Evolutionary conservation across 2,329 filamentous ascomycete genomes (phyloP), one percentile per base, ranked within the genome.

Genomic region (Penicillium sp.): DNA sequence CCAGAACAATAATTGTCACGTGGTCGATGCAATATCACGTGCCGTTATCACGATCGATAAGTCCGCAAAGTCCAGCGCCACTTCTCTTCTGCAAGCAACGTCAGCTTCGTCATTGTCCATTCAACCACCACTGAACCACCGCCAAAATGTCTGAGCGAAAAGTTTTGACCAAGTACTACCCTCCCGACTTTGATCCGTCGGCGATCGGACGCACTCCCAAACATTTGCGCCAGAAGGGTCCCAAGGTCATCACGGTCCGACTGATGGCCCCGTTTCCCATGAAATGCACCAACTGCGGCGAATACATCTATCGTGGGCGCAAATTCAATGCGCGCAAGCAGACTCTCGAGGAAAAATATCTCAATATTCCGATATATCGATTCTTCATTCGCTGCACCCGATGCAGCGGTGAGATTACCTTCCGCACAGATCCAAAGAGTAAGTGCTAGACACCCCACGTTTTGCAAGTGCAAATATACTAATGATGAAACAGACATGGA

Each of bases 311-410:
- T 83, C 92, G 92, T 70, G 93, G 93, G 0, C 87, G 93, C 62
- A 98, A 97, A 73, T 98, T 98, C 84, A 98, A 98, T 79, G 90
- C 92, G 2, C 85, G 92, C 38, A 99, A 99, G 73, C 93, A 97
- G 73, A 97, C 91, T 0, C 92, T 92, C 0, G 90, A 95, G 22
- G 91, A 97, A 71, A 91, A 89, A 68, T 99, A 99, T 80, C 87
- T 97, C 51, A 86, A 86, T 53, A 96, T 98, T 64, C 87, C 92
- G 62, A 93, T 96, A 65, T 95, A 89, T 79, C 87, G 90, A 33
- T 97, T 98, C 82, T 95, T 93, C 79, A 96, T 94, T 70, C 85
- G 92, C 7, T 97, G 94, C 78, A 96, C 93, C 37, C 82, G 92
- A 52, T 97, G 94, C 78, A 88, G 84, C 46, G 88, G 86, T 46